Evolutionary conservation across 2,329 filamentous ascomycete species (phyloP).

Genomic region (Xenoacremonium recifei): DNA sequence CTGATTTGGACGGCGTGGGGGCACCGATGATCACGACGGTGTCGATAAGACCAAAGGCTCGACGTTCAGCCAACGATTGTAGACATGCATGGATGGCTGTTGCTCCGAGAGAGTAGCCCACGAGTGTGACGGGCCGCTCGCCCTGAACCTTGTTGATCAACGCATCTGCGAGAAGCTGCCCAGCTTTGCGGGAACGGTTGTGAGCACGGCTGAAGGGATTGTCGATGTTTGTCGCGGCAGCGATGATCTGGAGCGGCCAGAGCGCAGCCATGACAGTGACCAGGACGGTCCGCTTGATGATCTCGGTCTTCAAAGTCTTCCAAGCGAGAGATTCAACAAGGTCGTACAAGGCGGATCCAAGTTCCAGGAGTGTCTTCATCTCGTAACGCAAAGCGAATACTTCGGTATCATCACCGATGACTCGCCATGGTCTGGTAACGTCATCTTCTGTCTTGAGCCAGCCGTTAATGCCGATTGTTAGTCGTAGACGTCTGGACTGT

Average conservation of each 20-base stretch:
- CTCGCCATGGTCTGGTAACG: slow-evolving; percentile 76
- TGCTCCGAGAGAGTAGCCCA: slow-evolving; percentile 81
- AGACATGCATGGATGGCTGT: slow-evolving; percentile 82
- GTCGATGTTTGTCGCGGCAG: slow-evolving; percentile 67
- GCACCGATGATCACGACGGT: slow-evolving; percentile 80
- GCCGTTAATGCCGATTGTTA: slow-evolving; percentile 84
- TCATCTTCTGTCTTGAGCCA: slow-evolving; percentile 78
- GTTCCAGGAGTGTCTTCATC: slow-evolving; percentile 69
- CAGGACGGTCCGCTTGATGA: slow-evolving; percentile 71
- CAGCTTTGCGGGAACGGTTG: slow-evolving; percentile 76
- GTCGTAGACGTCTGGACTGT: slow-evolving; percentile 58
- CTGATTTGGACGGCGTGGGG: slow-evolving; percentile 68
- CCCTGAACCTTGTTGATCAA: slow-evolving; percentile 80
- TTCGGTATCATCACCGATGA: slow-evolving; percentile 69
- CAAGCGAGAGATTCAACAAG: slow-evolving; percentile 76
- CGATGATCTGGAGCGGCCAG: slow-evolving; percentile 67
- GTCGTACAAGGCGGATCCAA: slow-evolving; percentile 70
- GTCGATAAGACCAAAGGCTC: slow-evolving; percentile 81
- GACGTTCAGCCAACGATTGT: slow-evolving; percentile 70
- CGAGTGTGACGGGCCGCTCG: slow-evolving; percentile 74
- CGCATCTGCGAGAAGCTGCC: slow-evolving; percentile 76
- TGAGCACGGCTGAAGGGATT: slow-evolving; percentile 80
- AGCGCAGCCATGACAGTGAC: slow-evolving; percentile 66
- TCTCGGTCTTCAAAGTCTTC: slow-evolving; percentile 69
- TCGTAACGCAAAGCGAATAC: slow-evolving; percentile 86